These are phyloP conservation scores for Fulvia fulva DNA, from an alignment of 2,329 filamentous ascomycete genomes.

Conservation along the genomic window DNA sequence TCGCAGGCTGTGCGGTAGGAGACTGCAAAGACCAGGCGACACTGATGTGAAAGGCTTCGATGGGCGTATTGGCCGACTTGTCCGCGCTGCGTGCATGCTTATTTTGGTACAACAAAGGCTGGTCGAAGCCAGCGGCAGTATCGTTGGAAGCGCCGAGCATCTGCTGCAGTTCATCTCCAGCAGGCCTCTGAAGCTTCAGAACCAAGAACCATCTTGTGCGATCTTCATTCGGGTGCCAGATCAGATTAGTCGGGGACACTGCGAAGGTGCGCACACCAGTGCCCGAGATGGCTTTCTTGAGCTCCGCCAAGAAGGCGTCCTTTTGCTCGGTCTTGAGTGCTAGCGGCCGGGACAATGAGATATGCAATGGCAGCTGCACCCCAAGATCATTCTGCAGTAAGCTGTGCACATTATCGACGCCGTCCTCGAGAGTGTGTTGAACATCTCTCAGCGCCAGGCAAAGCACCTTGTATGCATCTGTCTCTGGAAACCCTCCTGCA, in stretches of 20 bases:
- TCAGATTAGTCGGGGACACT: constrained; percentile 45
- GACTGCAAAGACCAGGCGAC: constrained; percentile 73
- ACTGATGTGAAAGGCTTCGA: constrained; percentile 70
- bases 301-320: constrained; percentile 58
- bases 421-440: constrained; percentile 5
- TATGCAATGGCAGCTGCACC: constrained; percentile 75
- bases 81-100: constrained; percentile 23
- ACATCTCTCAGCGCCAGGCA: constrained; percentile 38
- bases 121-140: constrained; percentile 55
- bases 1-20: constrained; percentile 51
- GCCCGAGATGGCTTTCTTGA: constrained; percentile 46
- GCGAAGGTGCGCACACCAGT: constrained; percentile 44
- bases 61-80: neutral
- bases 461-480: constrained; percentile 42
- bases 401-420: constrained; percentile 51
- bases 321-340: constrained; percentile 69
- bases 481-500: constrained; percentile 52
- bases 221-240: constrained; percentile 66
- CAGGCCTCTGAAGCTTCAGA: constrained; percentile 52
- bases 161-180: constrained; percentile 36
- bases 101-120: constrained; percentile 65
- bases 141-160: constrained; percentile 67
- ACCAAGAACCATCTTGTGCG: constrained; percentile 79
- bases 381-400: constrained; percentile 75
- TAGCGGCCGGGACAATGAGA: constrained; percentile 83